Evolutionary conservation across 352 stramenopile species (phyloP), one percentile per base, ranked within the genome.

Genomic region (Globisporangium orthogonon): DNA sequence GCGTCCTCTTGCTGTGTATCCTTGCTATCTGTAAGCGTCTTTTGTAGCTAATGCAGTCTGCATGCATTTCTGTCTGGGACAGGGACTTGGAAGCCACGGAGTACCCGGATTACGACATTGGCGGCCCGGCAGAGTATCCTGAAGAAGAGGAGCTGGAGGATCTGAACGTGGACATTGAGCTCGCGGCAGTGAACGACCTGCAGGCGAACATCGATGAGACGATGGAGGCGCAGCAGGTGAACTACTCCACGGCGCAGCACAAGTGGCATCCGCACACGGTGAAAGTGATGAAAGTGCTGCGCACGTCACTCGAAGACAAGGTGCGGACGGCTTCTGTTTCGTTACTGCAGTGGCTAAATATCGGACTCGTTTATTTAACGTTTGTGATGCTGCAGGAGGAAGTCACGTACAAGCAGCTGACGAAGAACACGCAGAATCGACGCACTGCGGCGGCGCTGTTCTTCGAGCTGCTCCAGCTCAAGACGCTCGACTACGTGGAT

Each of bases 191-290:
- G 31, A 91, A 89, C 54, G 80, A 94, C 47, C 60, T 91, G 40
- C 80, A 86, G 56, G 78, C 72, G 31, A 86, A 88, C 64, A 70
- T 77, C 29, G 73, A 83, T 45, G 64, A 74, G 6, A 53, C 46
- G 6, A 66, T 70, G 33, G 61, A 76, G 3, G 61, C 75, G 47
- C 30, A 76, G 37, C 61, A 65, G 35, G 56, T 61, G 14, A 74
- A 61, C 29, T 73, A 61, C 10, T 80, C 77, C 0, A 83, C 75
- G 1, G 82, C 78, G 5, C 80, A 91, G 50, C 88, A 97, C 73
- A 98, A 98, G 64, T 99, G 96, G 96, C 96, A 99, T 74, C 97
- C 96, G 40, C 94, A 99, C 70, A 99, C 96, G 1, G 83, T 98
- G 54, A 97, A 97, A 65, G 95, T 99, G 54, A 93, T 93, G 76